Evolutionary conservation across 768 basidiomycete genomes (phyloP).

Genomic region (Lactifluus pinguis): DNA sequence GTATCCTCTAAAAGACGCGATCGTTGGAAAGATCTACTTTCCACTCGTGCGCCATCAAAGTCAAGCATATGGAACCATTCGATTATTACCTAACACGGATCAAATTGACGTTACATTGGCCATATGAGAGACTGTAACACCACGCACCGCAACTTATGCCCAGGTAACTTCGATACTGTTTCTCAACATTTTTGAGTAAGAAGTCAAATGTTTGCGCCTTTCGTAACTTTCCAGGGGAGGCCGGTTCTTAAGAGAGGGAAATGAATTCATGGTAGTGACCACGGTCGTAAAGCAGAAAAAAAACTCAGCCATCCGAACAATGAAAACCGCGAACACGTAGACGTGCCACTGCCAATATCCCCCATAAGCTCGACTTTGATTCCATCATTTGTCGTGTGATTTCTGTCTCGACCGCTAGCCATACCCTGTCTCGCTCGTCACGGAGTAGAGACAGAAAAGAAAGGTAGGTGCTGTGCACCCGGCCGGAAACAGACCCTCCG

Average conservation of each 20-base stretch:
- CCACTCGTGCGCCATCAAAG: slow-evolving; percentile 95
- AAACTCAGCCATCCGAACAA: background rate
- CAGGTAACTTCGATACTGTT: slow-evolving; percentile 96
- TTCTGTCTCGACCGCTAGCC: slow-evolving; percentile 88
- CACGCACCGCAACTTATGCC: slow-evolving; percentile 91
- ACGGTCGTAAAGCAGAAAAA: slow-evolving; percentile 83
- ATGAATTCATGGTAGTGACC: slow-evolving; percentile 98
- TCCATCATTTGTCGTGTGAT: slow-evolving; percentile 87
- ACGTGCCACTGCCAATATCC: slow-evolving; percentile 83
- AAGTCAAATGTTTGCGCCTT: slow-evolving; percentile 96
- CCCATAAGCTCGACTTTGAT: slow-evolving; percentile 98
- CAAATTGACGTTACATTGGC: background rate
- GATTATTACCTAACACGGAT: slow-evolving; percentile 70
- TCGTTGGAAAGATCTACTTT: slow-evolving; percentile 99
- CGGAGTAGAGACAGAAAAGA: background rate
- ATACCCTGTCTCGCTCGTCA: slow-evolving; percentile 43
- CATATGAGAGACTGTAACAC: slow-evolving; percentile 3
- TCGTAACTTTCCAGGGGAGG: slow-evolving; percentile 94
- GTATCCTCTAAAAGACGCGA: slow-evolving; percentile 98
- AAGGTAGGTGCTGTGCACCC: slow-evolving; percentile 39
- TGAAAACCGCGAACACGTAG: background rate
- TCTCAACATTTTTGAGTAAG: slow-evolving; percentile 98
- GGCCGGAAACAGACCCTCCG: slow-evolving; percentile 84
- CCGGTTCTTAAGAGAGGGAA: slow-evolving; percentile 89
- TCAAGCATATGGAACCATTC: slow-evolving; percentile 99